These are phyloP conservation scores for Colletotrichum viniferum DNA, from an alignment of 2,329 filamentous ascomycete genomes.

Conservation along the genomic window DNA sequence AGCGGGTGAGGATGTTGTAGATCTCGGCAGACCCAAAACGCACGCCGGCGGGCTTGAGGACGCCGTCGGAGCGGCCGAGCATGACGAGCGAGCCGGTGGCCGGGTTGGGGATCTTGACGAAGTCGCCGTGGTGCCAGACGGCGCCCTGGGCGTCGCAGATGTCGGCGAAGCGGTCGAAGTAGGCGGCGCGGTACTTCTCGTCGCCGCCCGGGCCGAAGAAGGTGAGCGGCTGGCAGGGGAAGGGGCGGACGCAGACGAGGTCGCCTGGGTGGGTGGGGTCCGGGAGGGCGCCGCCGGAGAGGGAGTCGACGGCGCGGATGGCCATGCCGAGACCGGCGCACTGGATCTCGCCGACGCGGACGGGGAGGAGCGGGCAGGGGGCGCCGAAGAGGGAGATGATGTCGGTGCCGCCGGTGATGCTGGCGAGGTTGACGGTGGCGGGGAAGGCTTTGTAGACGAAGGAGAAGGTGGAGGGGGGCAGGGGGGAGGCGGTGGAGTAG, in stretches of 20 bases:
- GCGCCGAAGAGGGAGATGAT: conserved; percentile 95
- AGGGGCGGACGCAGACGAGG: conserved; percentile 83
- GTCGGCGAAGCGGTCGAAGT: conserved; percentile 81
- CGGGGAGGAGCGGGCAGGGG: conserved; percentile 77
- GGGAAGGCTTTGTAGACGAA: conserved; percentile 90
- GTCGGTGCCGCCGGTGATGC: conserved; percentile 95
- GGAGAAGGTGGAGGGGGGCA: conserved; percentile 90
- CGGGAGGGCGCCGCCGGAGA: conserved; percentile 58
- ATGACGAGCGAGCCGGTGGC: conserved; percentile 81
- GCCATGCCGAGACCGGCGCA: conserved; percentile 81
- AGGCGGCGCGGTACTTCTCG: conserved; percentile 80
- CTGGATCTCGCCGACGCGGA: conserved; percentile 77
- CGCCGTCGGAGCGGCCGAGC: conserved; percentile 90
- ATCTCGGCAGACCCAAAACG: conserved; percentile 95
- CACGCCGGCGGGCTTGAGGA: conserved; percentile 90
- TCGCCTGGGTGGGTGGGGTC: conserved; percentile 76
- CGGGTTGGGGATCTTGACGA: conserved; percentile 71
- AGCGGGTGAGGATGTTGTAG: conserved; percentile 88
- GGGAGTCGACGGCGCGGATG: conserved; percentile 64
- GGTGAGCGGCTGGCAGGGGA: conserved; percentile 87
- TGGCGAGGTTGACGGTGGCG: conserved; percentile 79
- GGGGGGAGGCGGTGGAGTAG: conserved; percentile 90
- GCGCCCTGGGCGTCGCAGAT: conserved; percentile 40
- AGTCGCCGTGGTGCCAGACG: conserved; percentile 95
- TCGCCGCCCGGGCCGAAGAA: conserved; percentile 81